Evolutionary conservation across 306 rosid genomes (phyloP), one percentile per base, ranked within the genome.

Genomic region (Corylus americana): DNA sequence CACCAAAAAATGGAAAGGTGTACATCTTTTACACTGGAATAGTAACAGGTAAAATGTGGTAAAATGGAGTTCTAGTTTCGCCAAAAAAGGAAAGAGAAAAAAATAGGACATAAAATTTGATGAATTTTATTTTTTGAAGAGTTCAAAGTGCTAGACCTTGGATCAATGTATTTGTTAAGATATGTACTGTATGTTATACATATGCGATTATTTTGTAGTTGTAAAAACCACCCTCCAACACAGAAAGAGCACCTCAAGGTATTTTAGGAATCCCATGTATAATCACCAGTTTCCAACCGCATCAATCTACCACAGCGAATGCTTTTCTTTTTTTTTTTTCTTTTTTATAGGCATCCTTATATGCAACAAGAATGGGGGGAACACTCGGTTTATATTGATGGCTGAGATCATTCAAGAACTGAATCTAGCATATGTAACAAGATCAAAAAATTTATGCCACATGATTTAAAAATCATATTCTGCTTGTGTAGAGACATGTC

Each of bases 361-460:
- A 16, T 66, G 49, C 10, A 39, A 66, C 71, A 66, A 29, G 42
- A 29, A 62, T 29, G 69, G 8, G 69, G 8, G 44, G 69, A 62
- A 29, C 44, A 17, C 22, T 7, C 25, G 37, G 47, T 16, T 42
- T 16, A 64, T 14, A 35, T 37, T 39, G 11, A 64, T 18, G n/a
- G 9, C 48, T 29, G 11, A 37, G 25, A 66, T 66, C 71, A 66
- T 66, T 35, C 42, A 29, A 62, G 44, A 62, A 62, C 11, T 62
- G 68, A 29, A 62, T 62, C 44, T 62, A 62, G 68, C 68, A 18
- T 39, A 18, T 44, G 12, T 45, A 69, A 69, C 16, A 69, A 69
- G 29, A 7, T 69, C 73, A 69, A 69, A 66, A 42, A 11, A 13
- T 69, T 39, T 50, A 69, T 39, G 12, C 51, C 8, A 3, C 42